These are phyloP conservation scores for Rhodomyrtus psidioides DNA, from an alignment of 441 rosid species.

Conservation along the genomic window DNA sequence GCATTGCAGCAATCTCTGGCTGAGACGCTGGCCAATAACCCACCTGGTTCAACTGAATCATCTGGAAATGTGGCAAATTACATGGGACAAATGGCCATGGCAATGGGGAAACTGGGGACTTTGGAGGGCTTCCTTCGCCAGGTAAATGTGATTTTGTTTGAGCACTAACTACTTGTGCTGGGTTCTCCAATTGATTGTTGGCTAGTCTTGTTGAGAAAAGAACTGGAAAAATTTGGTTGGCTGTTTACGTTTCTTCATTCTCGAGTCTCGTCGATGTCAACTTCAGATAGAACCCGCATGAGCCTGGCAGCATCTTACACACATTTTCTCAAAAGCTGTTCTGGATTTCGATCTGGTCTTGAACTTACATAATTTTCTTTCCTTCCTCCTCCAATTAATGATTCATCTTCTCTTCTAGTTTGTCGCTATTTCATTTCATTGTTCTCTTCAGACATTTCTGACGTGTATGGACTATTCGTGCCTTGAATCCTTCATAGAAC, in stretches of 20 bases:
- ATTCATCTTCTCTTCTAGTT: neutral
- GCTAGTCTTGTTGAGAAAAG: neutral
- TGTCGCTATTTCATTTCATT: neutral
- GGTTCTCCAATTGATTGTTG: neutral
- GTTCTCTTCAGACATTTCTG: neutral
- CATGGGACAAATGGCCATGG: conserved; percentile 21
- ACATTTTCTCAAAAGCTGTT: neutral
- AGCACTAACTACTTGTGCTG: neutral
- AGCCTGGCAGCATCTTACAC: neutral
- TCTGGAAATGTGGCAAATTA: conserved; percentile 14
- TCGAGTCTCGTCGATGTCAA: neutral
- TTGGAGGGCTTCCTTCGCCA: conserved; percentile 8
- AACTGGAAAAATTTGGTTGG: neutral
- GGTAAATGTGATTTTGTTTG: neutral
- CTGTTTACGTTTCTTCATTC: neutral
- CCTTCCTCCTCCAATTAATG: neutral
- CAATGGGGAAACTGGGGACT: conserved; percentile 15
- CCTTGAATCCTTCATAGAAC: neutral
- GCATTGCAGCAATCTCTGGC: conserved; percentile 8
- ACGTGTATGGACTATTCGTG: neutral
- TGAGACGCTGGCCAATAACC: conserved; percentile 1
- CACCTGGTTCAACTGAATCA: conserved; percentile 1
- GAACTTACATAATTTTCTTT: neutral
- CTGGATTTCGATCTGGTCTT: neutral
- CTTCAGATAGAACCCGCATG: neutral